Conservation (phyloP, 148 eudicot species). For the Rhododendron molle region DNA sequence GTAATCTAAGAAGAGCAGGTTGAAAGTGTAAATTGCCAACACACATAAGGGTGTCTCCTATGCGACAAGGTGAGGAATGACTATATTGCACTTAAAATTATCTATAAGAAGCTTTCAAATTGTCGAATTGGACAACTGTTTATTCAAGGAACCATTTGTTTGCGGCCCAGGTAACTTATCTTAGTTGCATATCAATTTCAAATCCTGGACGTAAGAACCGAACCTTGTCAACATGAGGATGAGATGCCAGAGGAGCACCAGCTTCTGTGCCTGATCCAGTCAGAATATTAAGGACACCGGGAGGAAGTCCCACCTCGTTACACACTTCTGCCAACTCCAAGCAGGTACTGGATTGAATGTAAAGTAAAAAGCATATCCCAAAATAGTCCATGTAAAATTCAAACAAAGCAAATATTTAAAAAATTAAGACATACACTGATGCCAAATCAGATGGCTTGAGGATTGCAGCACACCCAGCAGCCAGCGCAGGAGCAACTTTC, state of each 20-base stretch:
- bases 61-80: neutral
- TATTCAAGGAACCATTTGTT: neutral
- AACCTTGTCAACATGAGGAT: slow-evolving; percentile 98
- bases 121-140: too few species aligned
- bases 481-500: slow-evolving; percentile 99
- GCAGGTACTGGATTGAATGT: slow-evolving; percentile 58
- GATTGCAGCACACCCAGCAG: slow-evolving; percentile 97
- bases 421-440: slow-evolving; percentile 53
- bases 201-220: neutral
- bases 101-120: too few species aligned
- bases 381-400: neutral
- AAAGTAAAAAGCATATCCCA: slow-evolving; percentile 15
- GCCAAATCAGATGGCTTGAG: slow-evolving; percentile 95
- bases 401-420: neutral
- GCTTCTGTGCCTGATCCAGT: slow-evolving; percentile 93
- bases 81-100: too few species aligned
- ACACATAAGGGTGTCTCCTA: neutral
- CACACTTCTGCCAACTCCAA: slow-evolving; percentile 91
- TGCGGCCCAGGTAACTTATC: neutral
- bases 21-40: slow-evolving; percentile 4
- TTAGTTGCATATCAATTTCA: neutral
- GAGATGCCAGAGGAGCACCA: slow-evolving; percentile 90
- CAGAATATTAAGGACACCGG: slow-evolving; percentile 78
- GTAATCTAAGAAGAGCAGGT: neutral
- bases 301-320: slow-evolving; percentile 84